Base-by-base conservation (phyloP, 176 grass and related monocot genomes). In the Avena insularis region DNA sequence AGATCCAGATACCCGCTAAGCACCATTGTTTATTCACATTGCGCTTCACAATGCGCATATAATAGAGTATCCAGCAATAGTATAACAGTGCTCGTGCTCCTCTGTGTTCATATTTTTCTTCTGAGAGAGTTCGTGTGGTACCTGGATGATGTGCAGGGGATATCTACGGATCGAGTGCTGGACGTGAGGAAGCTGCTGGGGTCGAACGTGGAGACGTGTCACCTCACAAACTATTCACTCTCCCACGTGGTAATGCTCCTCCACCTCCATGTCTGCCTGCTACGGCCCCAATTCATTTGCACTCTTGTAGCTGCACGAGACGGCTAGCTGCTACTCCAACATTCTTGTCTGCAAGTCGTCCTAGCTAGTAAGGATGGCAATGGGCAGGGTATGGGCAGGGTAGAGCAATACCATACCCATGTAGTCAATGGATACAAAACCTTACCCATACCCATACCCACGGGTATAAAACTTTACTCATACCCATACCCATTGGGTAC, bases 191-290 rank as follows among this genome's bases (percentile, higher is more conserved):
- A 87, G 91, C 83, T 99, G 55, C 78, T 99, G 62, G 86, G 80
- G 55, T 94, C 92, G 8, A 93, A 97, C 61, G 92, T 93, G 75
- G 91, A 94, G 68, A 99, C 97, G 27, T 99, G 97, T 9, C 94
- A 99, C 69, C 78, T 99, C 31, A 99, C 97, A 19, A 97, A 94
- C 55, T 99, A 99, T 81, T 94, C 97, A 51, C 88, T 99, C 77
- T 86, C 88, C 35, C 97, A 99, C 82, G 85, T 85, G 94, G 97
- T 99, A 99, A 71, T 76, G 46, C 2, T 68, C 19, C n/a, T 9
- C 6, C n/a, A n/a, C 38, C 38, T 40, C 6, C 38, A 0, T 6
- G 0, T n/a, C n/a, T n/a, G n/a, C n/a, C 3, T 80, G 64, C 43
- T 25, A 82, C 17, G 64, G 48, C 12, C 56, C 3, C 9, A 50